These are phyloP conservation scores for Chondrus crispus DNA, from an alignment of 23 red algal species.

Conservation along the genomic window DNA sequence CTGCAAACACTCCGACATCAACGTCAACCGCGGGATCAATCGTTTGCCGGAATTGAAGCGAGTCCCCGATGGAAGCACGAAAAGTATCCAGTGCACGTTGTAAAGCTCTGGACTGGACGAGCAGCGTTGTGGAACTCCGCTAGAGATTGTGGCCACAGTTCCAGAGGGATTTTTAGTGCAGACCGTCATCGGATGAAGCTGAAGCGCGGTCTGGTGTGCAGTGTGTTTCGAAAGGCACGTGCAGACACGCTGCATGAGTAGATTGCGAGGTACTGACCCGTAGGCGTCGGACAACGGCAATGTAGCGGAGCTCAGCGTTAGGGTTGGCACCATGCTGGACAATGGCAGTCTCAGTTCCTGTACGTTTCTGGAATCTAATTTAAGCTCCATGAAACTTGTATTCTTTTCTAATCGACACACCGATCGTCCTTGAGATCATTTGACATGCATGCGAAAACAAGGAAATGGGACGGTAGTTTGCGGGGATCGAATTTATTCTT, in stretches of 20 bases:
- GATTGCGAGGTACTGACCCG: background rate
- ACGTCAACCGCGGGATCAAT: background rate
- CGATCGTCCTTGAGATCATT: background rate
- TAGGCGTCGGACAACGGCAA: background rate
- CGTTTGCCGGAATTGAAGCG: background rate
- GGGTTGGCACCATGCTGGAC: background rate
- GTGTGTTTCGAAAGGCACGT: background rate
- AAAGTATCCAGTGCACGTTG: slow-evolving; percentile 1
- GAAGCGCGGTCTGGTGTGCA: background rate
- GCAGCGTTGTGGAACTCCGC: background rate
- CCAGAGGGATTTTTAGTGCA: background rate
- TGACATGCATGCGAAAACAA: background rate
- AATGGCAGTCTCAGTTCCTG: background rate
- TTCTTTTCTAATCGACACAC: background rate
- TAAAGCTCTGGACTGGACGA: background rate
- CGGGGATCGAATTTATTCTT: background rate
- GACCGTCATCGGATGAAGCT: background rate
- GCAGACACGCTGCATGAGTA: background rate
- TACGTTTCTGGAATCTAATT: background rate
- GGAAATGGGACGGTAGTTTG: background rate
- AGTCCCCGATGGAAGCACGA: background rate
- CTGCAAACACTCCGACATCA: background rate
- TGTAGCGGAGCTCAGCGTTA: background rate
- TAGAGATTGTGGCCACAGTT: background rate
- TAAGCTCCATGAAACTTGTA: background rate